These are phyloP conservation scores for Pyrenochaeta sp. DNA, from an alignment of 2,329 filamentous ascomycete genomes.

Conservation along the genomic window DNA sequence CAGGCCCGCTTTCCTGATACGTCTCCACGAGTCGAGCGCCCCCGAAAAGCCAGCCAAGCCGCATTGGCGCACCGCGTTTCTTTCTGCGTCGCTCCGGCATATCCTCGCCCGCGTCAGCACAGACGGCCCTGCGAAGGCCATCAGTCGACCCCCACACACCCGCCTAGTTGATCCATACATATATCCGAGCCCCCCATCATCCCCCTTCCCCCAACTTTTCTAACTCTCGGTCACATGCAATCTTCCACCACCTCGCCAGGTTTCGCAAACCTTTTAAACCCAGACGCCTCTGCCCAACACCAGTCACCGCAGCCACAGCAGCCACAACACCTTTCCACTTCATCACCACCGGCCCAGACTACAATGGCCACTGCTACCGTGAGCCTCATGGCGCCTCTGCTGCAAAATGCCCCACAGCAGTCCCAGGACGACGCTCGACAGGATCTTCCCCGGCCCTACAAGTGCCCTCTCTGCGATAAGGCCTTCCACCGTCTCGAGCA, in stretches of 20 bases:
- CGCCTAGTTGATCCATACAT: slow-evolving; percentile 42
- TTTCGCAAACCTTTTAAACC: slow-evolving; percentile 52
- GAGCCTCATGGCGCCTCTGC: slow-evolving; percentile 63
- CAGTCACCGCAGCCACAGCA: no score
- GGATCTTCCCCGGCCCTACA: slow-evolving; percentile 95
- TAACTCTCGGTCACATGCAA: slow-evolving; percentile 53
- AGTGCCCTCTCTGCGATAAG: slow-evolving; percentile 97
- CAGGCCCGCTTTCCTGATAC: slow-evolving; percentile 32
- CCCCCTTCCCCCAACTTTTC: slow-evolving; percentile 49
- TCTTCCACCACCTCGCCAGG: slow-evolving; percentile 42
- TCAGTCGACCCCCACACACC: slow-evolving; percentile 39
- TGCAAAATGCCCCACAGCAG: slow-evolving; percentile 62
- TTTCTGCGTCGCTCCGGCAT: slow-evolving; percentile 31
- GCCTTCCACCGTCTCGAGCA: slow-evolving; percentile 98
- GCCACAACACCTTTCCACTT: slow-evolving; percentile 15
- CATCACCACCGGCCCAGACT: slow-evolving; percentile 13
- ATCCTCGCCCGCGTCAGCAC: slow-evolving; percentile 39
- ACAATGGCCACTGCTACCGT: slow-evolving; percentile 57
- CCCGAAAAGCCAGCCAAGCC: slow-evolving; percentile 25
- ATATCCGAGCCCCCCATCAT: slow-evolving; percentile 47
- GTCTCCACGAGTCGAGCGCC: slow-evolving; percentile 23
- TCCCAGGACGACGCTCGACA: slow-evolving; percentile 64
- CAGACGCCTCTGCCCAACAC: slow-evolving; percentile 30
- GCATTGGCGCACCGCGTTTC: slow-evolving; percentile 31
- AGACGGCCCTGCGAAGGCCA: slow-evolving; percentile 37